Base-by-base conservation (phyloP, 1,139 yeast species). In the Williopsis jadinii region DNA sequence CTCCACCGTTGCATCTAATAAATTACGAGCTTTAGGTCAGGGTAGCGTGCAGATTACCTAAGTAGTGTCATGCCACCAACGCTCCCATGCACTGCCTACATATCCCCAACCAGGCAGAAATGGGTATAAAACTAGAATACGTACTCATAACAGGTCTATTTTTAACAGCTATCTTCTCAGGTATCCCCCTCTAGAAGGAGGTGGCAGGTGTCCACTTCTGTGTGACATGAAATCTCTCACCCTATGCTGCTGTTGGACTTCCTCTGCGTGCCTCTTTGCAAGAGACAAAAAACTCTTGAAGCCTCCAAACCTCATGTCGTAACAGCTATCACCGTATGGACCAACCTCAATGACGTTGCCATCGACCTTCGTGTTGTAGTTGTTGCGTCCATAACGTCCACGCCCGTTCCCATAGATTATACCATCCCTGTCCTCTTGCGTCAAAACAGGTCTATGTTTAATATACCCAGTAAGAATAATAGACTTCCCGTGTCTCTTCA, bases 381-480 rank as follows among this genome's bases (percentile, higher is more conserved):
- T 41, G 30, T 47, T 49, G 39, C 52, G 39, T 34, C 42, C 40
- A 3, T 39, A 36, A 34, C 38, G 37, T 28, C 52, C 47, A 19
- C 37, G 39, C 13, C 53, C 50, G 50, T 77, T 75, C 15, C 36
- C 38, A 50, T 77, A 76, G 37, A 70, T 54, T 27, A 87, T 68
- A n/a, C 73, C 67, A 46, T 81, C 85, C 41, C 71, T 73, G 58
- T 88, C 96, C 42, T 82, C 83, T 36, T 73, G 77, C 3, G 78
- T 77, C 38, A 90, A 67, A 3, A 81, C 81, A 11, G 72, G 70
- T 15, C 65, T 64, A 45, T 80, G 80, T 2, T 87, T 73, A 45
- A 80, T 77, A 53, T 71, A 85, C 0, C 97, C 97, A 41, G 81
- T 84, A 47, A 92, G 63, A 26, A 92, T 67, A 85, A 92, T 84